Evolutionary conservation across 192 early-diverging fungal genomes (phyloP), one percentile per base, ranked within the genome.

Genomic region (Coemansia sp.): DNA sequence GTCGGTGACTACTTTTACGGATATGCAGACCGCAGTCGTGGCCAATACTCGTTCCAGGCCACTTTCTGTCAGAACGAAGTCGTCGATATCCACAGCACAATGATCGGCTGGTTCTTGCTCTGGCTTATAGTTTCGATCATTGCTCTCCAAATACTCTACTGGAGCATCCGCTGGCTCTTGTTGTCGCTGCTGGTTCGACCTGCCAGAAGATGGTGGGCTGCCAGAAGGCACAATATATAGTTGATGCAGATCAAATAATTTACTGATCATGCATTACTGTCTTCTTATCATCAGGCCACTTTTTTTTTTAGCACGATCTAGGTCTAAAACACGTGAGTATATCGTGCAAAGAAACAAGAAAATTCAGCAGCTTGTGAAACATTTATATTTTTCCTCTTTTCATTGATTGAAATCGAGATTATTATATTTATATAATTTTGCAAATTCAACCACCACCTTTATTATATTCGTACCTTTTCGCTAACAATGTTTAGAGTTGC

Each of bases 31-130:
- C 73, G 85, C 22, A 60, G 66, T 31, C 82, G 84, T 42, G 87
- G 88, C 14, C 85, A 86, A 86, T 90, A 90, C 56, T 84, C 83
- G 22, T 90, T 90, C 61, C 72, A 83, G 56, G 86, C 73, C 2
- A 75, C 80, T 7, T 88, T 85, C 68, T 87, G 87, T 66, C 87
- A 91, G 58, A 64, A 78, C 31, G 64, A 86, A 36, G 48, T 71
- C 20, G 36, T 89, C 8, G 58, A 64, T 16, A 60, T 88, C 6
- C 80, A 86, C 50, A 63, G 60, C 49, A 14, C 57, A 0, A 77
- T 77, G 75, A 65, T 77, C 65, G 75, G 75, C n/a, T 77, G 68
- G 69, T 68, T 77, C 66, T 61, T 77, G 52, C 55, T 77, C 49
- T 77, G 75, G 75, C 65, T 77, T 10, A 36, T 77, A 2, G 54